Evolutionary conservation across 139 green algal species (phyloP), one percentile per base, ranked within the genome.

Genomic region (Closterium sp.): DNA sequence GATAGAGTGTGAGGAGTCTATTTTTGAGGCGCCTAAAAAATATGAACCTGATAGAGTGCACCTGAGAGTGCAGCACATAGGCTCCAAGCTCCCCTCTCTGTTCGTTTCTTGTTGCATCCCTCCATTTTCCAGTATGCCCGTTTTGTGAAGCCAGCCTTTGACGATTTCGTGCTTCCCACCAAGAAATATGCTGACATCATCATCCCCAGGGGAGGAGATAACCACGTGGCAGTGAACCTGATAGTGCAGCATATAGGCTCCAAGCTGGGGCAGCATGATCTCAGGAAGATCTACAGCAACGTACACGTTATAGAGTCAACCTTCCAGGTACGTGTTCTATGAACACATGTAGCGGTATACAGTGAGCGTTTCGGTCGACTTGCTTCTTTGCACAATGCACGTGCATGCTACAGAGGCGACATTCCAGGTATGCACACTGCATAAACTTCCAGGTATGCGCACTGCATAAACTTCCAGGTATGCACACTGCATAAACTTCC

Each of bases 1-100:
- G 86, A 99, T 99, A 96, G n/a, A n/a, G n/a, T n/a, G n/a, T n/a
- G n/a, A n/a, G n/a, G n/a, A n/a, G n/a, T n/a, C n/a, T n/a, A n/a
- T n/a, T n/a, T n/a, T n/a, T n/a, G n/a, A n/a, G n/a, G n/a, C n/a
- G n/a, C n/a, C n/a, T n/a, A n/a, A n/a, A n/a, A n/a, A n/a, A n/a
- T n/a, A n/a, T n/a, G n/a, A n/a, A n/a, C n/a, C n/a, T n/a, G n/a
- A n/a, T n/a, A n/a, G n/a, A n/a, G n/a, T n/a, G n/a, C n/a, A n/a
- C n/a, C n/a, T n/a, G n/a, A n/a, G n/a, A n/a, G 97, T 97, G 30
- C 95, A 99, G 94, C 97, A 99, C 95, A 98, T 99, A 92, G 94
- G 94, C 31, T 95, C 95, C 90, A 99, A 99, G 95, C 96, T 99
- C n/a, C n/a, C 12, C 38, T 66, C 9, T 12, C 38, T 12, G 23